phyloP scores from a whole-genome alignment of 805 yeast genomes.

The Metschnikowia vanudenii region DNA sequence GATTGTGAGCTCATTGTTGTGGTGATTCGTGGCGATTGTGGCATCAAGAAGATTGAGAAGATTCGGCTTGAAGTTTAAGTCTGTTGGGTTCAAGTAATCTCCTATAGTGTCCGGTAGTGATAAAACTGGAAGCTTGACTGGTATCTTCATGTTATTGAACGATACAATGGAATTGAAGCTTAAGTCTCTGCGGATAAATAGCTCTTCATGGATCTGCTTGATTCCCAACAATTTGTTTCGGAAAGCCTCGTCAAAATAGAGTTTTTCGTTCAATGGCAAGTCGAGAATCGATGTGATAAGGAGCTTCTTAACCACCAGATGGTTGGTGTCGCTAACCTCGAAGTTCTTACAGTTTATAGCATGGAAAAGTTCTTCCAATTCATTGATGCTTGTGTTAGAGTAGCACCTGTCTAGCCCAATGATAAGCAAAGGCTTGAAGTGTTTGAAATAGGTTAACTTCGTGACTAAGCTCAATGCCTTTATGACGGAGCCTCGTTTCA shows the following conservation, averaged over 20 bases:
- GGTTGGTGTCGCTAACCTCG: conserved; percentile 18
- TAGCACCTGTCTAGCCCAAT: conserved; percentile 52
- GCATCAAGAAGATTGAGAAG: conserved; percentile 35
- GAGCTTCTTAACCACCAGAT: conserved; percentile 35
- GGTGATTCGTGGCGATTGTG: conserved; percentile 31
- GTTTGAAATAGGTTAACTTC: conserved; percentile 48
- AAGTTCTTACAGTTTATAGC: conserved; percentile 35
- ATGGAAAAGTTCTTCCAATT: conserved; percentile 29
- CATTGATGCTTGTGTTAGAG: conserved; percentile 19
- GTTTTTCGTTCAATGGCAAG: conserved; percentile 41
- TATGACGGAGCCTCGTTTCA: conserved; percentile 58
- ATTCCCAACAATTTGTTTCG: conserved; percentile 36
- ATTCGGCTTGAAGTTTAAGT: conserved; percentile 40
- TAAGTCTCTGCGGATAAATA: conserved; percentile 43
- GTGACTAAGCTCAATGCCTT: conserved; percentile 61
- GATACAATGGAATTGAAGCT: conserved; percentile 39
- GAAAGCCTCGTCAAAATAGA: conserved; percentile 39
- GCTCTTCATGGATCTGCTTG: conserved; percentile 28
- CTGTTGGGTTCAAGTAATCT: conserved; percentile 46
- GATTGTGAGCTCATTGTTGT: conserved; percentile 49
- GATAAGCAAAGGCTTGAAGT: conserved; percentile 57
- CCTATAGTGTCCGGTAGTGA: conserved; percentile 43
- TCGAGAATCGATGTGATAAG: conserved; percentile 43
- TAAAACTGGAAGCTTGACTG: conserved; percentile 43
- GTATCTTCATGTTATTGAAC: conserved; percentile 44